Conservation (phyloP, 1,139 yeast species). For the Scheffersomyces insectosa region DNA sequence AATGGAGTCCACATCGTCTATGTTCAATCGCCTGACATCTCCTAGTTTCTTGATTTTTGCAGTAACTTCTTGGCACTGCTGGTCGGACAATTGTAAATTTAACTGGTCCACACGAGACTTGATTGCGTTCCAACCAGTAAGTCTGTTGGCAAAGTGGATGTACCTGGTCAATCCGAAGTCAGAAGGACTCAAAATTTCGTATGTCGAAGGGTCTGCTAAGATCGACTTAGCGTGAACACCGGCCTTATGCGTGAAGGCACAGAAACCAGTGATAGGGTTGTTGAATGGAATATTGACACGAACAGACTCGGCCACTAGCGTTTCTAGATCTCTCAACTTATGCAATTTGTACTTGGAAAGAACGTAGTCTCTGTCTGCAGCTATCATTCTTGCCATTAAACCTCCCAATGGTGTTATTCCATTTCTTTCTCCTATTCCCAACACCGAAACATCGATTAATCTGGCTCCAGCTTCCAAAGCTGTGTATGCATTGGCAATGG, state of each 20-base stretch:
- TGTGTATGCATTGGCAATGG: conserved; percentile 97
- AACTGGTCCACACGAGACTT: conserved; percentile 97
- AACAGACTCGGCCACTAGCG: conserved; percentile 94
- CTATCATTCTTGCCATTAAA: conserved; percentile 98
- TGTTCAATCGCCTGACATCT: conserved; percentile 90
- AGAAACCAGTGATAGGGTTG: conserved; percentile 98
- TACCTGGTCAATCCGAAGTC: conserved; percentile 95
- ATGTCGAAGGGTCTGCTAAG: conserved; percentile 96
- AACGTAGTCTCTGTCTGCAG: conserved; percentile 96
- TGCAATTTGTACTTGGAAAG: conserved; percentile 93
- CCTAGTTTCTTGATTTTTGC: conserved; percentile 90
- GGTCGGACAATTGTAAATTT: conserved; percentile 86
- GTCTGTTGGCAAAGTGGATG: conserved; percentile 95
- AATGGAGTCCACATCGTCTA: conserved; percentile 96
- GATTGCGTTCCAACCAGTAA: conserved; percentile 99
- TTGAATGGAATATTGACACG: conserved; percentile 97
- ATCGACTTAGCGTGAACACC: conserved; percentile 99
- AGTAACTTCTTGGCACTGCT: conserved; percentile 93
- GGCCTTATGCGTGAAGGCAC: conserved; percentile 99
- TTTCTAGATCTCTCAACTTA: conserved; percentile 93
- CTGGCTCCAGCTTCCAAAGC: conserved; percentile 98
- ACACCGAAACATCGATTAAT: conserved; percentile 90
- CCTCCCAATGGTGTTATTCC: conserved; percentile 99
- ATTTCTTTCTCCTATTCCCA: conserved; percentile 98
- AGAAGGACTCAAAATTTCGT: conserved; percentile 91